Evolutionary conservation across 2,329 filamentous ascomycete species (phyloP).

Genomic region (Xylaria sp.): DNA sequence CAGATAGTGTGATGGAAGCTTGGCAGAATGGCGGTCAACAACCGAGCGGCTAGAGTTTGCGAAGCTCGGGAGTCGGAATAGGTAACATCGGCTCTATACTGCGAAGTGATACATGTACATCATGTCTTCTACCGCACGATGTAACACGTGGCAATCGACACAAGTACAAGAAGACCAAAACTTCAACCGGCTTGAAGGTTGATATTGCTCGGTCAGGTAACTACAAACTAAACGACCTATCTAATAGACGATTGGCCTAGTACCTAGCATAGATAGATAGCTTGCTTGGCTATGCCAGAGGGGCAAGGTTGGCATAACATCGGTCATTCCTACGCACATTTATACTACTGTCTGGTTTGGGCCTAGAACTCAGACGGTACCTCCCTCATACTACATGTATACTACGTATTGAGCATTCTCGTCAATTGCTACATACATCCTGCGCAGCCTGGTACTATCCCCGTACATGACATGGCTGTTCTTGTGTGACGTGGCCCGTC

Average conservation of each 20-base stretch:
- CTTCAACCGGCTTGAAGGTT: conserved; percentile 7
- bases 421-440: no score
- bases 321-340: not conserved
- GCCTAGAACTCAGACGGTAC: not conserved
- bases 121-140: conserved; percentile 1
- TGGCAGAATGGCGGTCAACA: conserved; percentile 33
- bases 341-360: not conserved
- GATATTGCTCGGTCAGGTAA: conserved; percentile 5
- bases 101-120: conserved; percentile 10
- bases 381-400: no score
- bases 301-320: not conserved
- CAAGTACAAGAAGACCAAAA: not conserved
- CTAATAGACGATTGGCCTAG: not conserved
- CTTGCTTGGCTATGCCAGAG: not conserved
- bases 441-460: not conserved
- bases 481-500: conserved; percentile 4
- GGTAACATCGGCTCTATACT: not conserved
- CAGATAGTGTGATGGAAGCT: conserved; percentile 13
- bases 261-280: no score
- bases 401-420: no score
- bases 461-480: not conserved
- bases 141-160: conserved; percentile 7
- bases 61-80: conserved; percentile 20
- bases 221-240: not conserved
- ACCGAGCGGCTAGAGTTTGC: conserved; percentile 20